A percentile compares a stretch with the other conserved stretches of the same genome.
Evolutionary conservation across 495 filamentous ascomycete species (phyloP).

Genomic region (Poronia punctata): DNA sequence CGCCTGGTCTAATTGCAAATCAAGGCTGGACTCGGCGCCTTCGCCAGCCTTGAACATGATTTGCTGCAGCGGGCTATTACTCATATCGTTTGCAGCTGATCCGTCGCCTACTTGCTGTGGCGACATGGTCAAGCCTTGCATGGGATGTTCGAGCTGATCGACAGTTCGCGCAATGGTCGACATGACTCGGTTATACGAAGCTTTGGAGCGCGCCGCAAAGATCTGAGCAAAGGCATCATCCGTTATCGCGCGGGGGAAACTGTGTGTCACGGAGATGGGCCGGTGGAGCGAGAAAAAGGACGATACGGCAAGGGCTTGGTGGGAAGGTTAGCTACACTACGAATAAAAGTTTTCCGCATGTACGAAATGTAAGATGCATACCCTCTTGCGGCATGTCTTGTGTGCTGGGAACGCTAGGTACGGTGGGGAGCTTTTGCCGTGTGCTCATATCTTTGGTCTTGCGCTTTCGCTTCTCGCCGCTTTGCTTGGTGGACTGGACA

Average conservation of each 20-base stretch:
- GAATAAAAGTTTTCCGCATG: not conserved
- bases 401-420: conserved; percentile 80
- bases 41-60: conserved; percentile 45
- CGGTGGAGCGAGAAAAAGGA: conserved; percentile 95
- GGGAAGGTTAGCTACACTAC: conserved; percentile 10
- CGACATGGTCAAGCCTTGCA: conserved; percentile 31
- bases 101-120: conserved; percentile 22
- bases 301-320: conserved; percentile 72
- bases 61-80: conserved; percentile 27
- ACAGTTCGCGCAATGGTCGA: conserved; percentile 70
- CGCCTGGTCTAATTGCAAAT: conserved; percentile 39
- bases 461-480: conserved; percentile 40
- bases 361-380: conserved; percentile 28
- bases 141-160: conserved; percentile 59
- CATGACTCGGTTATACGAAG: conserved; percentile 58
- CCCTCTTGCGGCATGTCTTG: conserved; percentile 69
- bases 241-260: conserved; percentile 65
- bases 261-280: conserved; percentile 79
- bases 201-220: conserved; percentile 56
- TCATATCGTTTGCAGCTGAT: conserved; percentile 13
- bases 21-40: conserved; percentile 36
- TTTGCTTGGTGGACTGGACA: conserved; percentile 28
- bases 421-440: conserved; percentile 33
- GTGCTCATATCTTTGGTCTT: conserved; percentile 33
- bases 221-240: conserved; percentile 72